Percentiles rank a stretch among this genome's conserved stretches.
Evolutionary conservation across 2,329 filamentous ascomycete genomes (phyloP).

Genomic region (Chrysoporthe deuterocubensis): DNA sequence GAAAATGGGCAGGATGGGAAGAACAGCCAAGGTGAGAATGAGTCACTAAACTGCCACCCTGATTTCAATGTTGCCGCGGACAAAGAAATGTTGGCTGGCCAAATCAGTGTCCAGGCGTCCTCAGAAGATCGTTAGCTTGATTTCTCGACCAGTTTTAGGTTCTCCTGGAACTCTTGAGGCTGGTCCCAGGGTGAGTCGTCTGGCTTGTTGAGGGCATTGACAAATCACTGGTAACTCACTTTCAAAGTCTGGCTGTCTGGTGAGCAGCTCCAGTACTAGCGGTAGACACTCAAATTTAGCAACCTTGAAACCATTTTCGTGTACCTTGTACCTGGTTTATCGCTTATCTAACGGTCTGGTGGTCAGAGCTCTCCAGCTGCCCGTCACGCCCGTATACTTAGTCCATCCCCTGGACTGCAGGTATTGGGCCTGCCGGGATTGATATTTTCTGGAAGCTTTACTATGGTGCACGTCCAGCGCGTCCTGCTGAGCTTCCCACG

Average conservation of each 20-base stretch:
- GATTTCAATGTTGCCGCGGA: not conserved
- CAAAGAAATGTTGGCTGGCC: constrained; percentile 1
- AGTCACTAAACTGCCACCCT: not conserved
- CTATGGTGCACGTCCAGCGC: constrained; percentile 10
- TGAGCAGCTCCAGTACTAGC: not conserved
- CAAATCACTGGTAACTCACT: not conserved
- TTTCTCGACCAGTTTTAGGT: not conserved
- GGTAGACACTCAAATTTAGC: not conserved
- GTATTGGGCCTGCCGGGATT: constrained; percentile 3
- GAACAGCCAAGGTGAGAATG: not conserved
- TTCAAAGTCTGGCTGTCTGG: not conserved
- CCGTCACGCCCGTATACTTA: too few relatives aligned
- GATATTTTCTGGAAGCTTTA: constrained; percentile 10
- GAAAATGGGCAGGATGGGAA: too few relatives aligned
- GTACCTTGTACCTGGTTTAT: constrained; percentile 1
- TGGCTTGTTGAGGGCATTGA: not conserved
- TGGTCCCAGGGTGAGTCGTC: not conserved
- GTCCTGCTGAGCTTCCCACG: constrained; percentile 13
- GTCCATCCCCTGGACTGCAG: not conserved
- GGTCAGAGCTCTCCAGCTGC: not conserved
- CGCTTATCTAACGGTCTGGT: constrained; percentile 7
- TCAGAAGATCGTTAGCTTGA: not conserved
- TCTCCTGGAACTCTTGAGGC: not conserved
- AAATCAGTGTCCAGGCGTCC: not conserved
- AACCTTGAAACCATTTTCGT: too few relatives aligned